Conservation (phyloP, 164 flowering plant genomes). For the Tinospora cordifolia region DNA sequence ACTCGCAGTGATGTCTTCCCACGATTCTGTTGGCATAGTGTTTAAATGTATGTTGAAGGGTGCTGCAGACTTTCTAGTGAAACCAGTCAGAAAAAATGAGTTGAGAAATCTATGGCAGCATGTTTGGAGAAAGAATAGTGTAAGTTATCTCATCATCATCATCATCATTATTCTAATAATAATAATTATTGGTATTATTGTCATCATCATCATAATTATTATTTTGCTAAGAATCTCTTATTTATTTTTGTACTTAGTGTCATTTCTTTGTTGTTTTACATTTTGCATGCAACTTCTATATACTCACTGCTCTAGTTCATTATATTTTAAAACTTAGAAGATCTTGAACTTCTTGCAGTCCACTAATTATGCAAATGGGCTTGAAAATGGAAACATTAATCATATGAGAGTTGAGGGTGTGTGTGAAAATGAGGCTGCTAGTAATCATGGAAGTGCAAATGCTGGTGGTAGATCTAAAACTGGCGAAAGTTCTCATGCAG, state of each 20-base stretch:
- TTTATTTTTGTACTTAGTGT: not conserved
- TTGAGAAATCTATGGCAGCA: constrained; percentile 50
- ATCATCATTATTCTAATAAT: no score
- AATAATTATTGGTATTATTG: no score
- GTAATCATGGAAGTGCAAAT: constrained; percentile 25
- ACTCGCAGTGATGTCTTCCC: constrained; percentile 49
- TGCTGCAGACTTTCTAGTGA: constrained; percentile 50
- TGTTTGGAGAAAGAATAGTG: constrained; percentile 48
- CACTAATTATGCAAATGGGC: constrained; percentile 14
- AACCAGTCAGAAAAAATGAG: constrained; percentile 50
- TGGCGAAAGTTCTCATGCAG: constrained; percentile 25
- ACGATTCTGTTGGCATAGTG: constrained; percentile 41
- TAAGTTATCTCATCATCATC: constrained; percentile 20
- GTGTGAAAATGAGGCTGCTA: constrained; percentile 26
- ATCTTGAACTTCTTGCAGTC: constrained; percentile 14
- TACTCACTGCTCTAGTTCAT: not conserved
- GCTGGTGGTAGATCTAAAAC: constrained; percentile 18
- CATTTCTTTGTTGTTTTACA: not conserved
- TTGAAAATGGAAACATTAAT: constrained; percentile 15
- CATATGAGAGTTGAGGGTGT: constrained; percentile 18
- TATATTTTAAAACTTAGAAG: not conserved
- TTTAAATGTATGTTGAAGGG: constrained; percentile 52
- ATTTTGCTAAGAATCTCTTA: no score
- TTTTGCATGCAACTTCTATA: not conserved
- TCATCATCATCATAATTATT: no score